phyloP scores from a whole-genome alignment of 208 protist species.

The Trichomonas vaginalis region DNA sequence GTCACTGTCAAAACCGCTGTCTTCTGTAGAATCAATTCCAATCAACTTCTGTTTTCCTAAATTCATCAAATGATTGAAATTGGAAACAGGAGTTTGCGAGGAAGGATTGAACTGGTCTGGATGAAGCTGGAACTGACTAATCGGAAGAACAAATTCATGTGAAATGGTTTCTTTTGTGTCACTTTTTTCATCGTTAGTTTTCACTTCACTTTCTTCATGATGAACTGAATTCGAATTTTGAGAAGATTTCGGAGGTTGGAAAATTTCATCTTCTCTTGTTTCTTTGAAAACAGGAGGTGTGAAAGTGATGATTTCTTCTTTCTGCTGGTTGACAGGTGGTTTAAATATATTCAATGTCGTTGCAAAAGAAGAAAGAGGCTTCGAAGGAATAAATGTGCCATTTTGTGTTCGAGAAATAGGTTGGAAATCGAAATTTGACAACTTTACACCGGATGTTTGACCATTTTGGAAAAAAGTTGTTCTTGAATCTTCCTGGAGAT shows the following conservation, averaged over 20 bases:
- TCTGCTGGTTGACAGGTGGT: background rate
- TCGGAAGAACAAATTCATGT: background rate
- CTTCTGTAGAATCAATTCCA: background rate
- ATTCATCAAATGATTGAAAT: background rate
- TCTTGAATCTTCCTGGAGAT: background rate
- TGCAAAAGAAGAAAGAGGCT: background rate
- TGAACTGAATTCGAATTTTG: background rate
- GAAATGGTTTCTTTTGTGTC: background rate
- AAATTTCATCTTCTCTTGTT: background rate
- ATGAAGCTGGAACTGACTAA: background rate
- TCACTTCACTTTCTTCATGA: background rate
- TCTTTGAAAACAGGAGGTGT: background rate
- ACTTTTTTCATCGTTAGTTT: background rate
- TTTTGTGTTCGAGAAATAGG: background rate
- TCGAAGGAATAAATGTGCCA: background rate
- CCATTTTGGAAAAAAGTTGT: too few species aligned
- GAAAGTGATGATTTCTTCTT: background rate
- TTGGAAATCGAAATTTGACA: background rate
- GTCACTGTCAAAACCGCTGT: background rate
- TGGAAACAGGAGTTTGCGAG: background rate
- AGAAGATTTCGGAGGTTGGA: background rate
- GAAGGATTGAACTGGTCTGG: background rate
- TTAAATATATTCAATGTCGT: background rate
- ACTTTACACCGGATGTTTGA: too few species aligned
- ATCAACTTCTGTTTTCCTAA: background rate